Conservation (phyloP, 768 basidiomycete genomes). For the Leccinum rimulosum region DNA sequence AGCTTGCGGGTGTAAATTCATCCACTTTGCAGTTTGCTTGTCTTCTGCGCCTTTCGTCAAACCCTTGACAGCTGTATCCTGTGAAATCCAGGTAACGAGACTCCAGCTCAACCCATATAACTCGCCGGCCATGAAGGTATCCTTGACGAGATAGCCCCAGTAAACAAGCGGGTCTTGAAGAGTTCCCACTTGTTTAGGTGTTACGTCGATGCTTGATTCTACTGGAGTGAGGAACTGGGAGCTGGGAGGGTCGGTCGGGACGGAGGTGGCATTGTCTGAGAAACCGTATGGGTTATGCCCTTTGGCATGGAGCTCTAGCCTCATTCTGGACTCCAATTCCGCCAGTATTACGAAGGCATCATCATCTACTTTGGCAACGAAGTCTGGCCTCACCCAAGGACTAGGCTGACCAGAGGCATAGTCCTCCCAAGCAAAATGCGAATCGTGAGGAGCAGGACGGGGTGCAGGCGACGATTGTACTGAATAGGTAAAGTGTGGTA, state of each 20-base stretch:
- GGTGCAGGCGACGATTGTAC: slow-evolving; percentile 55
- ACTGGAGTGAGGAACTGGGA: background rate
- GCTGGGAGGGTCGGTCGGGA: slow-evolving; percentile 1
- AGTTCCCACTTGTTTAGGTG: slow-evolving; percentile 9
- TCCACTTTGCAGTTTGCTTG: slow-evolving; percentile 92
- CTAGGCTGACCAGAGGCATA: slow-evolving; percentile 38
- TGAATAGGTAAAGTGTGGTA: slow-evolving; percentile 62
- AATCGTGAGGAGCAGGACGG: slow-evolving; percentile 68
- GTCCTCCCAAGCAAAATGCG: slow-evolving; percentile 55
- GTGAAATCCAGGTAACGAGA: slow-evolving; percentile 84
- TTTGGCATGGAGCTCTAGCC: slow-evolving; percentile 64
- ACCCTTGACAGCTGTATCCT: slow-evolving; percentile 62
- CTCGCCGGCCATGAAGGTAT: slow-evolving; percentile 94
- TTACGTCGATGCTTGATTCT: background rate
- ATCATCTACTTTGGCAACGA: slow-evolving; percentile 91
- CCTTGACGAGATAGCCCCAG: slow-evolving; percentile 90
- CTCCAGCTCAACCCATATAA: slow-evolving; percentile 88
- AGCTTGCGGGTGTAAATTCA: slow-evolving; percentile 78
- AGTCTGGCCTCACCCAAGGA: slow-evolving; percentile 87
- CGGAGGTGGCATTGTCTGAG: slow-evolving; percentile 9
- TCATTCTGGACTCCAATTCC: slow-evolving; percentile 86
- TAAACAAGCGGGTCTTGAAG: slow-evolving; percentile 70
- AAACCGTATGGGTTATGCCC: slow-evolving; percentile 27
- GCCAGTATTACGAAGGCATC: slow-evolving; percentile 95
- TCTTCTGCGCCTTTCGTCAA: slow-evolving; percentile 85